Evolutionary conservation across 495 filamentous ascomycete species (phyloP), one percentile per base, ranked within the genome.

Genomic region (Lasiosphaeria hispida): DNA sequence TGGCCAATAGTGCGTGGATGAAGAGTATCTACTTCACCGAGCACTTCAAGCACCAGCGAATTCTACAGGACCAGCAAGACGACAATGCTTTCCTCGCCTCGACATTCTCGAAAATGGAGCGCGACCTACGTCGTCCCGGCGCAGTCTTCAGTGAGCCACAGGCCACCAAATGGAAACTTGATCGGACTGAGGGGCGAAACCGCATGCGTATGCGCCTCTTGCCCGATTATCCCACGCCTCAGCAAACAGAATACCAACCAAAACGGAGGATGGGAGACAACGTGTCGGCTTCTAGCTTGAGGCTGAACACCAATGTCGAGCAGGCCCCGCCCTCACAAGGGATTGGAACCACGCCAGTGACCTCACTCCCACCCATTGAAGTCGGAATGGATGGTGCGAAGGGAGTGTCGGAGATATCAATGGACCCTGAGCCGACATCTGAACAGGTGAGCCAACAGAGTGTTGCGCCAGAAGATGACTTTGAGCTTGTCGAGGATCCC

Each of bases 171-270:
- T 97, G 91, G 91, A 90, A 88, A 65, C 83, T 98, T 7, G 94
- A 98, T 68, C 84, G 94, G 64, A 97, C 92, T 0, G 94, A 98
- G 75, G 95, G 93, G 38, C 84, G 92, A 13, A 96, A 96, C 68
- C 88, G 95, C 37, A 97, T 97, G 92, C 83, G 95, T 40, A 77
- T 95, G 50, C 84, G 94, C 5, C 83, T 96, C 47, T 80, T 95
- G 18, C 89, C 89, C 6, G 90, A 95, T 65, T 82, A 82, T 43
- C 81, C 83, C 13, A 75, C 76, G 10, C 84, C 86, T 40, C 77
- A 84, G 40, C 78, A 84, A 58, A 81, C 87, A 47, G 84, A 91
- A 48, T 95, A 94, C 65, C 90, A 93, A 58, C 92, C 94, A 0
- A 97, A 96, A 69, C 77, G 89, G 6, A 90, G 83, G 50, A 62